Evolutionary conservation across 2,329 filamentous ascomycete genomes (phyloP).

Genomic region (Fusarium sp.): DNA sequence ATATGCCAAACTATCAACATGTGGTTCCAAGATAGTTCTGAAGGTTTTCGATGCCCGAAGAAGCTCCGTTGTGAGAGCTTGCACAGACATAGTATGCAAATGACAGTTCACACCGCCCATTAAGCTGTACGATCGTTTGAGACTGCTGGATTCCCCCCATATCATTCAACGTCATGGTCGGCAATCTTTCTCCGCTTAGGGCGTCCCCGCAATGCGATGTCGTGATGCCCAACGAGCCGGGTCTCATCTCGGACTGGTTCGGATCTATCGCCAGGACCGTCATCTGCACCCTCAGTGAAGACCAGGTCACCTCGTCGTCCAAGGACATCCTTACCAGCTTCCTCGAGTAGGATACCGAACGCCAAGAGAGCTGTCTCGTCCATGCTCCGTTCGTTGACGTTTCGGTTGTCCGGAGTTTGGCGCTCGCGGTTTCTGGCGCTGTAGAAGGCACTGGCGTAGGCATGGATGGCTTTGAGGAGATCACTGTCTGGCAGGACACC

Average conservation of each 20-base stretch:
- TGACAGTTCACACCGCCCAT: background rate
- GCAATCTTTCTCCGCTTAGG: conserved; percentile 52
- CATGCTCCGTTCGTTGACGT: conserved; percentile 71
- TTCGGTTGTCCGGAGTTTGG: conserved; percentile 39
- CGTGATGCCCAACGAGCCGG: conserved; percentile 43
- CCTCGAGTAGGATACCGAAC: conserved; percentile 80
- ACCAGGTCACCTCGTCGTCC: conserved; percentile 77
- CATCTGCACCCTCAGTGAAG: conserved; percentile 70
- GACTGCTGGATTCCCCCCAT: conserved; percentile 1
- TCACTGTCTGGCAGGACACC: conserved; percentile 74
- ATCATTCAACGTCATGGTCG: conserved; percentile 30
- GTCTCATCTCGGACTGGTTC: conserved; percentile 35
- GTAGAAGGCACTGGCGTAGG: conserved; percentile 77
- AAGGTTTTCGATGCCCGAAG: conserved; percentile 12
- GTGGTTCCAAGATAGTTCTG: conserved; percentile 16
- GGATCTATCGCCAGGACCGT: conserved; percentile 29
- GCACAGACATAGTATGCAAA: background rate
- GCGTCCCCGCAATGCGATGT: conserved; percentile 40
- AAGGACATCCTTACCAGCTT: conserved; percentile 71
- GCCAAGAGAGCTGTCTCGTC: conserved; percentile 83
- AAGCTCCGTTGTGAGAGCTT: conserved; percentile 20
- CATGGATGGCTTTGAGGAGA: conserved; percentile 76
- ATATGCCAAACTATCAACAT: conserved; percentile 14
- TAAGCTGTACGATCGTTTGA: conserved; percentile 1
- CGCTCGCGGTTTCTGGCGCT: conserved; percentile 52